phyloP scores from a whole-genome alignment of 495 filamentous ascomycete genomes.

The Tuber indicum region DNA sequence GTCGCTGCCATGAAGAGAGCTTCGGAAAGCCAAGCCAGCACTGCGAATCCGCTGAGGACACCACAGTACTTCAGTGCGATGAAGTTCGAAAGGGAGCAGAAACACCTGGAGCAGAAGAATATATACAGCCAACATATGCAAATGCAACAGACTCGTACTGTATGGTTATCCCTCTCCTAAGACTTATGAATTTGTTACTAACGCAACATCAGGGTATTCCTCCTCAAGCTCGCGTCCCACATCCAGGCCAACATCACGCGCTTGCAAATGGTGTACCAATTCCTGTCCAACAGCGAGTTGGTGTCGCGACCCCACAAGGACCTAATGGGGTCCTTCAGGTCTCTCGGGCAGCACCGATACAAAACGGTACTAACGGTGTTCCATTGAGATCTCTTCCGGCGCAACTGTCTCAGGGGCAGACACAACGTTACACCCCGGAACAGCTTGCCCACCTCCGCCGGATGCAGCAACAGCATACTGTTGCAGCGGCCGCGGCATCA shows the following conservation, averaged over 20 bases:
- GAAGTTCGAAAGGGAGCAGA: slow-evolving; percentile 76
- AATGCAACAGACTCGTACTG: slow-evolving; percentile 19
- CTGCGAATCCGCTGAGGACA: slow-evolving; percentile 52
- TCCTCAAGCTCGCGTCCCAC: slow-evolving; percentile 28
- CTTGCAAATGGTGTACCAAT: slow-evolving; percentile 27
- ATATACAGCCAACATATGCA: slow-evolving; percentile 25
- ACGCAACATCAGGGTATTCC: slow-evolving; percentile 4
- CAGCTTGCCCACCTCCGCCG: slow-evolving; percentile 20
- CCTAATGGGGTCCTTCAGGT: neutral
- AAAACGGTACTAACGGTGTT: slow-evolving; percentile 32
- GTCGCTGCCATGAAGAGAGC: slow-evolving; percentile 44
- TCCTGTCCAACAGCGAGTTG: slow-evolving; percentile 13
- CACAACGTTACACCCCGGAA: slow-evolving; percentile 20
- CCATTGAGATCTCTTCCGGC: slow-evolving; percentile 16
- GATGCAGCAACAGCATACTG: slow-evolving; percentile 7
- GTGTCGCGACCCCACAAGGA: neutral
- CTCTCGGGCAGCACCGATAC: slow-evolving; percentile 20
- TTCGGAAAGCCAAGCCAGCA: slow-evolving; percentile 38
- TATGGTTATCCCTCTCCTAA: slow-evolving; percentile 12
- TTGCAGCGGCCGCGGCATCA: neutral
- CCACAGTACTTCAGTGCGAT: slow-evolving; percentile 83
- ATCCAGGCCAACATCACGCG: slow-evolving; percentile 23
- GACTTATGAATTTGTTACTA: neutral
- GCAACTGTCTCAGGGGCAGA: slow-evolving; percentile 20
- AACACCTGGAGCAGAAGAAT: slow-evolving; percentile 65